These are phyloP conservation scores for Tulasnella sp. DNA, from an alignment of 768 basidiomycete genomes.

Conservation along the genomic window DNA sequence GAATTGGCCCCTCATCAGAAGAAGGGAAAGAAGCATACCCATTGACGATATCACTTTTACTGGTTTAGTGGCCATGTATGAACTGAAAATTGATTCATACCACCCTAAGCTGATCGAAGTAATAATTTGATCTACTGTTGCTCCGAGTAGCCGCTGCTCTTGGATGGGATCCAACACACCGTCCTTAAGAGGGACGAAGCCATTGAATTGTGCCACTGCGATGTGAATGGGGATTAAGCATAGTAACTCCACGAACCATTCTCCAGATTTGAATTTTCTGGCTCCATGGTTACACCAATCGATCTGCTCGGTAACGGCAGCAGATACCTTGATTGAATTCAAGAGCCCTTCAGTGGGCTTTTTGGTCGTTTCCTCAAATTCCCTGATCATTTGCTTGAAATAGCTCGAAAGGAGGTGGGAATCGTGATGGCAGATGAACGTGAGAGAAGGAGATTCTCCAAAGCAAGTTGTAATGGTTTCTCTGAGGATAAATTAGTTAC, in stretches of 20 bases:
- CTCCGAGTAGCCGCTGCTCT: constrained; percentile 44
- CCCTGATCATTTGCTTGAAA: background rate
- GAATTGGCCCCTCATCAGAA: background rate
- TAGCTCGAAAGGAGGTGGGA: constrained; percentile 20
- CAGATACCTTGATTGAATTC: background rate
- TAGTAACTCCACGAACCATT: constrained; percentile 49
- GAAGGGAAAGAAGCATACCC: constrained; percentile 26
- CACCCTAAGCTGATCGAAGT: constrained; percentile 36
- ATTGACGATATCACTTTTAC: constrained; percentile 54
- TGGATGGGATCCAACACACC: constrained; percentile 37
- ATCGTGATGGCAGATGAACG: constrained; percentile 21
- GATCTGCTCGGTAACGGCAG: constrained; percentile 19
- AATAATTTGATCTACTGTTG: constrained; percentile 25
- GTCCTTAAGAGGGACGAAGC: constrained; percentile 49
- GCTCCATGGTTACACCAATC: constrained; percentile 10
- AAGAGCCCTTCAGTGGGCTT: constrained; percentile 35
- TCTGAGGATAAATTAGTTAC: background rate
- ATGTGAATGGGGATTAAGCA: constrained; percentile 56
- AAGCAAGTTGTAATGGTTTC: constrained; percentile 1
- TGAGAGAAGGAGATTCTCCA: background rate
- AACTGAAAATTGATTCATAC: constrained; percentile 51
- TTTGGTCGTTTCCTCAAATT: constrained; percentile 38
- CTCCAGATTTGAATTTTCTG: constrained; percentile 34
- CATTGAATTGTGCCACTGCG: constrained; percentile 45
- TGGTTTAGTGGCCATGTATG: constrained; percentile 49